phyloP scores from a whole-genome alignment of 345 rosid genomes.

The Lagerstroemia speciosa region DNA sequence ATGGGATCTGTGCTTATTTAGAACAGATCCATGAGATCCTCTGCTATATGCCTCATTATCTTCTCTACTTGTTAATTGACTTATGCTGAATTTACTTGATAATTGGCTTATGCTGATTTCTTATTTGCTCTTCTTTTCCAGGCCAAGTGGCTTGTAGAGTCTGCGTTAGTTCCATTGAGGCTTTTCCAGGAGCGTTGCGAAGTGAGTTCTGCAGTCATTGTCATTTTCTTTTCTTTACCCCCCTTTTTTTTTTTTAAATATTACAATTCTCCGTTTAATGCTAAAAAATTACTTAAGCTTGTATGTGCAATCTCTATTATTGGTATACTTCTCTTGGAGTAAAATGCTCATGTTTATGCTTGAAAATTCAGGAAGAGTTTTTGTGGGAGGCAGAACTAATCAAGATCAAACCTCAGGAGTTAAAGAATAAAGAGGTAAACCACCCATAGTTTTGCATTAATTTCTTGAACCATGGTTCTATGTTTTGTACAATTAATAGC shows the following conservation, averaged over 20 bases:
- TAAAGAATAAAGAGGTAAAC: slow-evolving; percentile 96
- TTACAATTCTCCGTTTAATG: background rate
- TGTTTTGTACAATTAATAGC: background rate
- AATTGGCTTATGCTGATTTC: background rate
- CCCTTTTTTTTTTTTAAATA: too few relatives aligned
- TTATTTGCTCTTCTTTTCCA: slow-evolving; percentile 21
- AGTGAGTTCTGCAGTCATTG: slow-evolving; percentile 29
- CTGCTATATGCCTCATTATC: background rate
- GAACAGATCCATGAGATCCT: background rate
- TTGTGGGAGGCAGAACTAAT: slow-evolving; percentile 95
- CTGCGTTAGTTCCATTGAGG: slow-evolving; percentile 71
- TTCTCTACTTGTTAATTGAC: background rate
- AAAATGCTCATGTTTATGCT: background rate
- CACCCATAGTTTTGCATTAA: background rate
- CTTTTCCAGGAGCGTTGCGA: slow-evolving; percentile 95
- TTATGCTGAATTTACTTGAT: background rate
- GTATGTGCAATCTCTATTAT: background rate
- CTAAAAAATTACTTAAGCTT: background rate
- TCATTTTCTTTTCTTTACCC: background rate
- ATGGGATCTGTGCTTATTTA: background rate
- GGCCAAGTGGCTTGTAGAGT: slow-evolving; percentile 97
- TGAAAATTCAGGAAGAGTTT: slow-evolving; percentile 77
- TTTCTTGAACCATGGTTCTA: background rate
- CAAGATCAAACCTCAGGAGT: slow-evolving; percentile 94
- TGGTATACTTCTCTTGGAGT: slow-evolving; percentile 3